A percentile compares a stretch with the other conserved stretches of the same genome.
These are phyloP conservation scores for Naganishia friedmannii DNA, from an alignment of 768 basidiomycete genomes.

Conservation along the genomic window DNA sequence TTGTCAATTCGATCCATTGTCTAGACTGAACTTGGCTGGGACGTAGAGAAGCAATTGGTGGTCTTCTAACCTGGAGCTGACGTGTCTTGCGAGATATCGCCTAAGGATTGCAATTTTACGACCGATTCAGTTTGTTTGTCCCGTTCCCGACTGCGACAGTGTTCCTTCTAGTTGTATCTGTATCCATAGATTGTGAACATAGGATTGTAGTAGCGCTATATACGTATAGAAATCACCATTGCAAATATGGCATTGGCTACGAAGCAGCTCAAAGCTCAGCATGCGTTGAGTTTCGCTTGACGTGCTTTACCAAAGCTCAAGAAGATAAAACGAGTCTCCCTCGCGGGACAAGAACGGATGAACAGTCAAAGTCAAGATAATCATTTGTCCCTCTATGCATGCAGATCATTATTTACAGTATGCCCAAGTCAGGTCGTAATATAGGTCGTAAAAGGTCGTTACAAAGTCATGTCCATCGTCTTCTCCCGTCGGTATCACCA, in stretches of 20 bases:
- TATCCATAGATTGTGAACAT: not conserved
- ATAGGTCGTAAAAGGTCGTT: slow-evolving; percentile 21
- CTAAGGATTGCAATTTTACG: no score
- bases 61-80: slow-evolving; percentile 11
- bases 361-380: no score
- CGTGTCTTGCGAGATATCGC: not conserved
- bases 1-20: not conserved
- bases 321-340: no score
- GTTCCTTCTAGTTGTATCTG: not conserved
- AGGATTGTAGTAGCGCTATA: no score
- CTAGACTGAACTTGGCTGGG: slow-evolving; percentile 29
- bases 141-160: not conserved
- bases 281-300: no score
- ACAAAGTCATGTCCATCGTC: not conserved
- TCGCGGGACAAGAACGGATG: no score
- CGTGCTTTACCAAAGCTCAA: no score
- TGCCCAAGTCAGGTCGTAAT: slow-evolving; percentile 6
- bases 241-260: no score
- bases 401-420: not conserved
- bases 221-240: no score
- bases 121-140: not conserved
- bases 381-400: not conserved
- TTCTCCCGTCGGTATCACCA: slow-evolving; percentile 20
- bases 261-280: no score
- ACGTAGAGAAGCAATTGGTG: slow-evolving; percentile 29